Evolutionary conservation across 2,329 filamentous ascomycete species (phyloP).

Genomic region (Colletotrichum chlorophyti): DNA sequence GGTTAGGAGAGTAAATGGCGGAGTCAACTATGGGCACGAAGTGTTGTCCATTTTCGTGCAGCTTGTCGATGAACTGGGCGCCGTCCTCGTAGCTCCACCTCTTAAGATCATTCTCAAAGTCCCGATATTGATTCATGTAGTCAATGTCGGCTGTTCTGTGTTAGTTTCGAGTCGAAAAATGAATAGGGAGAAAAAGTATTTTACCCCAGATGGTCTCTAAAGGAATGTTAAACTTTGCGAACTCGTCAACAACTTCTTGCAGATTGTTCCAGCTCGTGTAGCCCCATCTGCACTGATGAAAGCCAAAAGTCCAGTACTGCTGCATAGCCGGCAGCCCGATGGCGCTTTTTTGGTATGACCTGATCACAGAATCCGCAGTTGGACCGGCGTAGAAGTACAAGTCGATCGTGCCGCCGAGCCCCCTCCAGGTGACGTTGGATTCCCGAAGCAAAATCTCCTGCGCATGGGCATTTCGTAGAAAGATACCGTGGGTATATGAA

Average conservation of each 20-base stretch:
- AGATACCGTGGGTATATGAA: conserved; percentile 78
- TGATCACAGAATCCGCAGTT: conserved; percentile 70
- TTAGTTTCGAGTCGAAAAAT: neutral
- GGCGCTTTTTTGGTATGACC: conserved; percentile 71
- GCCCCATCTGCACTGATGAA: conserved; percentile 84
- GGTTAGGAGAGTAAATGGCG: conserved; percentile 73
- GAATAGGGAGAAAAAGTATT: too few species aligned
- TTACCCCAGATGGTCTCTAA: conserved; percentile 74
- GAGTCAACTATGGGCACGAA: conserved; percentile 80
- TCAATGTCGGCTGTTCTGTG: conserved; percentile 66
- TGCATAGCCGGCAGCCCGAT: conserved; percentile 79
- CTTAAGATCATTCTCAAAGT: conserved; percentile 67
- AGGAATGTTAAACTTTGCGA: conserved; percentile 68
- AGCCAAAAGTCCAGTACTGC: conserved; percentile 83
- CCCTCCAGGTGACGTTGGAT: conserved; percentile 73
- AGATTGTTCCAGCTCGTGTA: conserved; percentile 76
- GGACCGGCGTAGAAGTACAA: conserved; percentile 82
- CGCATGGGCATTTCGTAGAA: conserved; percentile 77
- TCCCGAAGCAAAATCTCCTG: conserved; percentile 74
- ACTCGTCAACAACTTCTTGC: conserved; percentile 71
- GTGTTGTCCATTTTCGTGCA: conserved; percentile 71
- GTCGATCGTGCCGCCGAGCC: conserved; percentile 78
- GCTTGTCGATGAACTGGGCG: conserved; percentile 62
- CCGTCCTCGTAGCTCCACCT: conserved; percentile 65
- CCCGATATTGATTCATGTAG: conserved; percentile 68